Percentiles rank a stretch among this genome's conserved stretches.
phyloP scores from a whole-genome alignment of 352 stramenopile species.

The Globisporangium carolinianum region DNA sequence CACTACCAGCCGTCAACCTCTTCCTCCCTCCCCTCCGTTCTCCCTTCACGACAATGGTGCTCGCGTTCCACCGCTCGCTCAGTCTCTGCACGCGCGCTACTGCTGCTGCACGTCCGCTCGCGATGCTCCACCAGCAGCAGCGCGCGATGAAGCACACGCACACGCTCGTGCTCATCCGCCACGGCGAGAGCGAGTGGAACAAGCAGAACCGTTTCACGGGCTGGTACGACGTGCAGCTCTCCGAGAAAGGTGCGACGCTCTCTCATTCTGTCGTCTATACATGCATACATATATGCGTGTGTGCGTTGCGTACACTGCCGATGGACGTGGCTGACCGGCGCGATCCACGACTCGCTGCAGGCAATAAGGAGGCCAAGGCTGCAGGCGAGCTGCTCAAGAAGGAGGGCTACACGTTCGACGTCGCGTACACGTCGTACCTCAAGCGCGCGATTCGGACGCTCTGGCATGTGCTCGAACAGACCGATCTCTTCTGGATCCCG shows the following conservation, averaged over 20 bases:
- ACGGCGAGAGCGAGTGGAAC: conserved; percentile 95
- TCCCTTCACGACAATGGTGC: conserved; percentile 28
- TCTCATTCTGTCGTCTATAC: neutral
- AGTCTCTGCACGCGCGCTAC: conserved; percentile 25
- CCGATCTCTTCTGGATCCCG: conserved; percentile 93
- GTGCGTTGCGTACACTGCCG: too few species aligned
- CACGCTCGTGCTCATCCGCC: conserved; percentile 89
- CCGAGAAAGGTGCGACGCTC: conserved; percentile 37
- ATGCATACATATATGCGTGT: neutral
- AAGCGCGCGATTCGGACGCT: conserved; percentile 93
- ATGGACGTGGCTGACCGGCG: neutral
- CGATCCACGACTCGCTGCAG: conserved; percentile 8
- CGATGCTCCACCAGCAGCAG: conserved; percentile 46
- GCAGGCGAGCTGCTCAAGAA: conserved; percentile 87
- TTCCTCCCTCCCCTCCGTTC: conserved; percentile 3
- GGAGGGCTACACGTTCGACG: conserved; percentile 92
- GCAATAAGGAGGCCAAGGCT: conserved; percentile 88
- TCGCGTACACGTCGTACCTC: conserved; percentile 94
- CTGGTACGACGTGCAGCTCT: conserved; percentile 92
- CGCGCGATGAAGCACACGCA: conserved; percentile 74
- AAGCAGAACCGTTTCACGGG: conserved; percentile 93
- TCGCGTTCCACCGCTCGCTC: conserved; percentile 50
- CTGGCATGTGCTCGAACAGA: conserved; percentile 93
- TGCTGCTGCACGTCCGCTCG: conserved; percentile 17
- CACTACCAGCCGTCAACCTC: too few species aligned